Evolutionary conservation across 768 basidiomycete genomes (phyloP), one percentile per base, ranked within the genome.

Genomic region (Symmetrospora coprosmae): DNA sequence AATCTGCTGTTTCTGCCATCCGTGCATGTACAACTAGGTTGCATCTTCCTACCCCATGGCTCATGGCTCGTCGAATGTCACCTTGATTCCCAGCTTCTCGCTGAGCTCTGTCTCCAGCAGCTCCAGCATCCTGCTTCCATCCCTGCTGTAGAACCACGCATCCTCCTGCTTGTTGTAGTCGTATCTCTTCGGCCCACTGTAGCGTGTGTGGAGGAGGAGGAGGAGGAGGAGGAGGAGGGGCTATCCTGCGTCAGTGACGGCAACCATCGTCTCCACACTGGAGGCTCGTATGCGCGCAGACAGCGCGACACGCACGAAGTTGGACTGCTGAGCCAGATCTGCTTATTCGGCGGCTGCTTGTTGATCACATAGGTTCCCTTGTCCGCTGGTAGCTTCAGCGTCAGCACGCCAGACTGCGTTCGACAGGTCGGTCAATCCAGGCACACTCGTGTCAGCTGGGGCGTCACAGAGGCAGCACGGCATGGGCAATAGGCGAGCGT

Each of bases 321-420:
- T 0, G 90, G 90, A 8, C 86, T 88, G 3, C 87, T 90, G 19
- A 94, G 76, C 90, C 90, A 94, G 66, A 94, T 92, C 70, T 94
- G 90, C 74, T 88, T 88, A 71, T 94, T 94, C 5, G 90, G 90
- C 11, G 90, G 90, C 71, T 94, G 90, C 76, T 92, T 94, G 74
- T 94, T 94, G 73, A 94, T 83, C 28, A 92, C 90, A 74, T 92
- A 94, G 11, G 86, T 92, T 14, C 87, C 88, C 56, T 82, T 63
- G 3, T 75, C 38, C 77, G 17, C 74, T 30, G 83, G 88, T 16
- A 91, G 76, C 48, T 76, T 77, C 41, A 92, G 79, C 0, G 89
- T 94, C 33, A 94, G 72, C 30, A 94, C 90, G n/a, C 90, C 90
- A 67, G 84, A 82, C 90, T 92, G 71, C n/a, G 25, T n/a, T 27